Conservation (phyloP, 2,329 filamentous ascomycete species). For the Arthrinium puccinioides region DNA sequence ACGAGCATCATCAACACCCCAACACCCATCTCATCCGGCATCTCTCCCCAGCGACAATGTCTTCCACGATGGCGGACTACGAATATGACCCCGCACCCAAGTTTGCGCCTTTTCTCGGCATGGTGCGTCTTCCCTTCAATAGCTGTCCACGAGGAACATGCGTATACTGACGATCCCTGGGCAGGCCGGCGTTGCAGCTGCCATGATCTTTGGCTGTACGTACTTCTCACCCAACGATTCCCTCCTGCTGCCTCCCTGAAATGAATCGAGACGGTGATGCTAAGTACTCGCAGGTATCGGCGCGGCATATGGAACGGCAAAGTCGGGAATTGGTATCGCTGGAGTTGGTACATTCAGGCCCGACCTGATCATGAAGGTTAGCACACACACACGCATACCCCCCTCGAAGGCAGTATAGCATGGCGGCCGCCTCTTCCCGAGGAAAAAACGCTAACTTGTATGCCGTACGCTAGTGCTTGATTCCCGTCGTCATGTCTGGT, state of each 20-base stretch:
- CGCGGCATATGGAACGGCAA: slow-evolving; percentile 81
- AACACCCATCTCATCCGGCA: slow-evolving; percentile 1
- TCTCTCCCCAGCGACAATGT: background rate
- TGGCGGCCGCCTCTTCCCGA: no score
- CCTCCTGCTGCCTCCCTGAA: slow-evolving; percentile 10
- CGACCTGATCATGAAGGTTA: slow-evolving; percentile 85
- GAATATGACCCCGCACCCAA: slow-evolving; percentile 62
- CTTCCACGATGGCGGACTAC: background rate
- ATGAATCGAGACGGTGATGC: slow-evolving; percentile 4
- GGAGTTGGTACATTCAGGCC: slow-evolving; percentile 80
- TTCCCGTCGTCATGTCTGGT: slow-evolving; percentile 95
- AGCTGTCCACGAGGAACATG: slow-evolving; percentile 5
- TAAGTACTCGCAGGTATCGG: slow-evolving; percentile 44
- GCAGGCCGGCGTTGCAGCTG: slow-evolving; percentile 69
- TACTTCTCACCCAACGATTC: no score
- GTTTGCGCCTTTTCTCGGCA: slow-evolving; percentile 83
- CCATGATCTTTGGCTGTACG: slow-evolving; percentile 82
- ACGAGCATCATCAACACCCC: background rate
- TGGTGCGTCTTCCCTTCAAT: slow-evolving; percentile 49
- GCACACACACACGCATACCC: no score
- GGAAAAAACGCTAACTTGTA: no score
- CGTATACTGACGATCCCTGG: slow-evolving; percentile 3
- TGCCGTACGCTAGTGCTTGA: slow-evolving; percentile 54
- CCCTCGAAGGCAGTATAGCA: no score
- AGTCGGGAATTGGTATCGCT: slow-evolving; percentile 81